These are phyloP conservation scores for Pseudisothecium myosuroides DNA, from an alignment of 225 moss, liverwort and hornwort genomes.

Conservation along the genomic window DNA sequence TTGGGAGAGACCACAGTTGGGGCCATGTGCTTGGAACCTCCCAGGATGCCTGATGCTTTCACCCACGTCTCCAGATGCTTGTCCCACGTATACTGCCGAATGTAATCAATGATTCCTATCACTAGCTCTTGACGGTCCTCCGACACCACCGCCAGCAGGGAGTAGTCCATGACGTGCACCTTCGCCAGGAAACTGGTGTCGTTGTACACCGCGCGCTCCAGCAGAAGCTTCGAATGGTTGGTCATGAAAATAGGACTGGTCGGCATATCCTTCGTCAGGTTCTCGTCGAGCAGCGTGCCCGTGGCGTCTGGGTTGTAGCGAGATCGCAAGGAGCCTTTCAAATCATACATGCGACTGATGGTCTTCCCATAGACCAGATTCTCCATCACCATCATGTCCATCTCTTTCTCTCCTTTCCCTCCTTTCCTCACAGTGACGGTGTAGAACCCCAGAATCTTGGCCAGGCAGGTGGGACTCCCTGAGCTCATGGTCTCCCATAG, in stretches of 20 bases:
- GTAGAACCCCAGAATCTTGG: constrained; percentile 53
- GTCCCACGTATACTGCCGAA: constrained; percentile 72
- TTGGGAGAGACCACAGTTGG: constrained; percentile 63
- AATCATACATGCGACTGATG: constrained; percentile 33
- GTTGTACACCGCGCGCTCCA: constrained; percentile 53
- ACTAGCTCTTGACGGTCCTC: constrained; percentile 49
- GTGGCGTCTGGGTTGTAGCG: constrained; percentile 40
- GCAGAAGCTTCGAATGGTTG: constrained; percentile 34
- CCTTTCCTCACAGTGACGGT: constrained; percentile 33
- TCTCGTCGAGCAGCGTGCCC: constrained; percentile 47
- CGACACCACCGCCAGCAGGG: constrained; percentile 40
- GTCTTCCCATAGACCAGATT: constrained; percentile 43
- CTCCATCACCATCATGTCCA: constrained; percentile 66
- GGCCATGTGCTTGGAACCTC: constrained; percentile 39
- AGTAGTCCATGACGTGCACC: constrained; percentile 64
- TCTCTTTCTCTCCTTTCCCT: constrained; percentile 31
- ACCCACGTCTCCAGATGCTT: constrained; percentile 77
- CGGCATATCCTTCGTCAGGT: constrained; percentile 42
- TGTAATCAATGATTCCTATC: constrained; percentile 60
- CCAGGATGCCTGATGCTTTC: constrained; percentile 54
- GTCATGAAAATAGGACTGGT: constrained; percentile 47
- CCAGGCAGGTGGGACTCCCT: constrained; percentile 55
- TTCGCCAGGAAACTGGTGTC: constrained; percentile 55
- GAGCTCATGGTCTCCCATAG: constrained; percentile 36
- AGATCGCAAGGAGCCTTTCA: constrained; percentile 47